phyloP scores from a whole-genome alignment of 75 land plant species.

The Chamaecyparis obtusa region DNA sequence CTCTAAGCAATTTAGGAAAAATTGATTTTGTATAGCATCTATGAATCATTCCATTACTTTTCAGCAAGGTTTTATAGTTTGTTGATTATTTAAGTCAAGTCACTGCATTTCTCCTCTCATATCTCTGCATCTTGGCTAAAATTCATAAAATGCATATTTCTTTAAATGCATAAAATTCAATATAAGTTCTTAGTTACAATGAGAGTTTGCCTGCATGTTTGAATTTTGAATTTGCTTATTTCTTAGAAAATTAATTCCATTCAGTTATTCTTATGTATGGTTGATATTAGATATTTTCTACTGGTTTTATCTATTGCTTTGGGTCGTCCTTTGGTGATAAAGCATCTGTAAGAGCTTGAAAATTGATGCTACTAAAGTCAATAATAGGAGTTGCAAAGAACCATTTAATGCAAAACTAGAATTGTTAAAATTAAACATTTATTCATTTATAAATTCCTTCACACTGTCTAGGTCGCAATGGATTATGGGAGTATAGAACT shows the following conservation, averaged over 20 bases:
- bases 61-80: background rate
- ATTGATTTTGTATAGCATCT: background rate
- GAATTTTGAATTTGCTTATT: too few relatives aligned
- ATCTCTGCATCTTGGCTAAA: background rate
- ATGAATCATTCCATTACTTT: background rate
- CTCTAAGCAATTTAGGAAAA: background rate
- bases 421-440: too few relatives aligned
- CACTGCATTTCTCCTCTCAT: background rate
- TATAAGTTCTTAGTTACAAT: background rate
- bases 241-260: too few relatives aligned
- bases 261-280: too few relatives aligned
- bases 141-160: background rate
- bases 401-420: background rate
- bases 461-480: too few relatives aligned
- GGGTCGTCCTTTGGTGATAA: too few relatives aligned
- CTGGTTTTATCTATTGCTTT: too few relatives aligned
- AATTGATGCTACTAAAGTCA: background rate
- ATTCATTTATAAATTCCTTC: too few relatives aligned
- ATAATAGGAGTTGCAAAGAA: too few relatives aligned
- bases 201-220: too few relatives aligned
- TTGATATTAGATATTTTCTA: too few relatives aligned
- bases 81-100: background rate
- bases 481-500: too few relatives aligned
- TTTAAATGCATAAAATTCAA: background rate
- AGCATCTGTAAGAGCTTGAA: background rate